Evolutionary conservation across 2,329 filamentous ascomycete genomes (phyloP).

Genomic region (Sporothrix humicola): DNA sequence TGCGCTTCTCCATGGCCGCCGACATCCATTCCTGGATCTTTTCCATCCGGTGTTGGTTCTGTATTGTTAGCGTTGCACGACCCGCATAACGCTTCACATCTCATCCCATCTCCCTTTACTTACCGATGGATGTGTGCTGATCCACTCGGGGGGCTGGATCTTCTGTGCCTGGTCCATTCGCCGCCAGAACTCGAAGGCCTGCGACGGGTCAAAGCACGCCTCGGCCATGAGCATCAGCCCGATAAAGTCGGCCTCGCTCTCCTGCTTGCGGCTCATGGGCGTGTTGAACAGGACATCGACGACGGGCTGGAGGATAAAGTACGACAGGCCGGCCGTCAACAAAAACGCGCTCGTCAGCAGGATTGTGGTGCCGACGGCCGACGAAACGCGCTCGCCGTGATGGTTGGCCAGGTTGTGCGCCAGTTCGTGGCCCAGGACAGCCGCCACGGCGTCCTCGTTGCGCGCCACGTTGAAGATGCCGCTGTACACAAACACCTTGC

Average conservation of each 20-base stretch:
- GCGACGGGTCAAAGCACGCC: constrained; percentile 74
- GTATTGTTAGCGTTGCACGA: constrained; percentile 10
- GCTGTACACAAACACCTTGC: constrained; percentile 80
- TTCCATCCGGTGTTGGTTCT: constrained; percentile 67
- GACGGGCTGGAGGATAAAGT: constrained; percentile 53
- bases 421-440: constrained; percentile 80
- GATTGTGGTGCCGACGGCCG: constrained; percentile 58
- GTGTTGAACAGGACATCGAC: constrained; percentile 68
- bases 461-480: constrained; percentile 72
- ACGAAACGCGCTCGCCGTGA: constrained; percentile 66
- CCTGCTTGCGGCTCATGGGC: constrained; percentile 73
- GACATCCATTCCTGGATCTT: constrained; percentile 70
- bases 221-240: constrained; percentile 83
- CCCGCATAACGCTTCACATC: not conserved
- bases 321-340: constrained; percentile 52
- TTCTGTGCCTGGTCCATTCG: constrained; percentile 64
- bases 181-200: constrained; percentile 70
- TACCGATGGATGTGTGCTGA: constrained; percentile 78
- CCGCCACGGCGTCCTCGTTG: constrained; percentile 72
- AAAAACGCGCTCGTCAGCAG: constrained; percentile 57
- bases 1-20: constrained; percentile 59
- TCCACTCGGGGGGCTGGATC: constrained; percentile 67
- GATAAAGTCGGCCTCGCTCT: constrained; percentile 80
- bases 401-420: constrained; percentile 76
- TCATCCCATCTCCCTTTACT: constrained; percentile 41